A percentile compares a stretch with the other conserved stretches of the same genome.
Evolutionary conservation across 306 rosid genomes (phyloP).

Genomic region (Vigna trinervia): DNA sequence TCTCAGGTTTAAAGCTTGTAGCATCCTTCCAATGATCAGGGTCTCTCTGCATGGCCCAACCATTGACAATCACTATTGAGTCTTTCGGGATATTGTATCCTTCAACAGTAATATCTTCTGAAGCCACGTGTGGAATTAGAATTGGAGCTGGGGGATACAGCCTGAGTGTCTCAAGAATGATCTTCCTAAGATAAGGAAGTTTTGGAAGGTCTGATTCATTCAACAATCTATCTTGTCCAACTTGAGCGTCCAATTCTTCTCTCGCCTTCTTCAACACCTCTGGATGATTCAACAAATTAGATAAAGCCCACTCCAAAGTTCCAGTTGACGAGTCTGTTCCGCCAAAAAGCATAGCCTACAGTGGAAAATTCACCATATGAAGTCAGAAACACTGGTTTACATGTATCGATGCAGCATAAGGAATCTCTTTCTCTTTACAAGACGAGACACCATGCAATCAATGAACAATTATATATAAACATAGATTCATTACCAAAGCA

Average conservation of each 20-base stretch:
- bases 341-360: slow-evolving; percentile 11
- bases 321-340: slow-evolving; percentile 17
- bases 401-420: background rate
- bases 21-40: background rate
- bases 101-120: background rate
- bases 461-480: too few relatives aligned
- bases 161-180: background rate
- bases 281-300: background rate
- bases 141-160: slow-evolving; percentile 11
- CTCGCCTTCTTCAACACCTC: background rate
- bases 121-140: background rate
- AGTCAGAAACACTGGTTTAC: background rate
- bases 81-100: background rate
- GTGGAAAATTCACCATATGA: background rate
- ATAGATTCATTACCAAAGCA: slow-evolving; percentile 40
- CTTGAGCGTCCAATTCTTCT: background rate
- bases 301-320: slow-evolving; percentile 6
- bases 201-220: slow-evolving; percentile 22
- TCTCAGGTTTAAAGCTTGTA: background rate
- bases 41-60: slow-evolving; percentile 17
- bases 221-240: background rate
- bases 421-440: background rate
- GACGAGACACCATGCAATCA: background rate
- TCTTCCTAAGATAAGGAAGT: slow-evolving; percentile 17
- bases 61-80: background rate